These are phyloP conservation scores for Populus hybrid DNA, from an alignment of 441 rosid species.

Conservation along the genomic window DNA sequence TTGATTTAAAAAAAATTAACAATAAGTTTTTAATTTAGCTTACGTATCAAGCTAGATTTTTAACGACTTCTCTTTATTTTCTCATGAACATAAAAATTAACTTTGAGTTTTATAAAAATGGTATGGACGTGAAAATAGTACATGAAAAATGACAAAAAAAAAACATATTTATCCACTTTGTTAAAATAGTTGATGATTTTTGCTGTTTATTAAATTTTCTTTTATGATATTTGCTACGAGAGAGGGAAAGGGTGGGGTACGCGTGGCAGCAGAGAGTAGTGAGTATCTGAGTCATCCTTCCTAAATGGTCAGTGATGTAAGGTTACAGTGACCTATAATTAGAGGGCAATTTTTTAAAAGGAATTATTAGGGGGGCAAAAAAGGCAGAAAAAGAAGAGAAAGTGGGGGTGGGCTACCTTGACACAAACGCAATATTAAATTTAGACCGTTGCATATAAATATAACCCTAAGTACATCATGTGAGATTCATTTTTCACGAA, in stretches of 20 bases:
- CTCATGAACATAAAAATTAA: no score
- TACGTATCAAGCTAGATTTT: neutral
- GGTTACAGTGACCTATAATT: conserved; percentile 1
- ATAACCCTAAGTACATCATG: neutral
- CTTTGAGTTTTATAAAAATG: no score
- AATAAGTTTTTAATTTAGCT: no score
- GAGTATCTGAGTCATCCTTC: conserved; percentile 28
- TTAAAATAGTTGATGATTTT: no score
- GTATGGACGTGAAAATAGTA: neutral
- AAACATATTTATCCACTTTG: neutral
- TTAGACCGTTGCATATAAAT: neutral
- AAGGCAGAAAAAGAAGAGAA: neutral
- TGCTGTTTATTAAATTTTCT: no score
- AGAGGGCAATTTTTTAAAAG: neutral
- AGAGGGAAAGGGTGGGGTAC: conserved; percentile 17
- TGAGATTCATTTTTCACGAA: neutral
- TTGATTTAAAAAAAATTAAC: no score
- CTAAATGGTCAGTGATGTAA: conserved; percentile 23
- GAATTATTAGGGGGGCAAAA: neutral
- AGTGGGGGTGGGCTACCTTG: neutral
- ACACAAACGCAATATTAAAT: neutral
- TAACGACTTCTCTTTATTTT: neutral
- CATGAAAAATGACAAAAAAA: no score
- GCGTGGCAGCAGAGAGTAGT: conserved; percentile 26
- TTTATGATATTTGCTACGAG: neutral